Base-by-base conservation (phyloP, 1,139 yeast genomes). In the Hansenula lynferdii region DNA sequence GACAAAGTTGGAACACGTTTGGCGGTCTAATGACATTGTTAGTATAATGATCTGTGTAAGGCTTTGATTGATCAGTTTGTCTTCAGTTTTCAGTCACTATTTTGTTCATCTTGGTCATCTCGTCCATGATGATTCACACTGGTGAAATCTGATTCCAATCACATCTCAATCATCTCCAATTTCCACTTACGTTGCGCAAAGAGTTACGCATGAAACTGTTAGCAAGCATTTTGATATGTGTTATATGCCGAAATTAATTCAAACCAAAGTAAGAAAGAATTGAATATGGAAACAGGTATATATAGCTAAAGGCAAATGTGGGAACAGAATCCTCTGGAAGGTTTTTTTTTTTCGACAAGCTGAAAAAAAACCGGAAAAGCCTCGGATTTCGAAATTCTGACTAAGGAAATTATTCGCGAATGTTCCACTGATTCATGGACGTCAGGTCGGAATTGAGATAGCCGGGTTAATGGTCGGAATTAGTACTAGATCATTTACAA, bases 1-100 rank as follows among this genome's bases (percentile, higher is more conserved):
- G 69, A 64, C 48, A 67, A 62, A 36, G 60, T 54, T 44, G 71
- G 70, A 53, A 69, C 62, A 58, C 70, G 73, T 52, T 69, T 66
- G 42, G 67, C 55, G 32, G 48, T 36, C 50, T 49, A 35, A n/a
- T 3, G 7, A 16, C 8, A 7, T 7, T 27, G 51, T 45, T 49
- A 47, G 54, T 46, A 39, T 18, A 5, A n/a, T 15, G 5, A 8
- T 15, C 19, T 8, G 18, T n/a, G n/a, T n/a, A n/a, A n/a, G n/a
- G n/a, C n/a, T n/a, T n/a, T n/a, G n/a, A n/a, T n/a, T n/a, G n/a
- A n/a, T n/a, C n/a, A n/a, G n/a, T n/a, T n/a, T n/a, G n/a, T n/a
- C n/a, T n/a, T n/a, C n/a, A n/a, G n/a, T n/a, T n/a, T n/a, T n/a
- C n/a, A n/a, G n/a, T n/a, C n/a, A 15, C 18, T 18, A 9, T 17